Conservation (phyloP, 2,329 filamentous ascomycete species). For the Alternaria viburni region DNA sequence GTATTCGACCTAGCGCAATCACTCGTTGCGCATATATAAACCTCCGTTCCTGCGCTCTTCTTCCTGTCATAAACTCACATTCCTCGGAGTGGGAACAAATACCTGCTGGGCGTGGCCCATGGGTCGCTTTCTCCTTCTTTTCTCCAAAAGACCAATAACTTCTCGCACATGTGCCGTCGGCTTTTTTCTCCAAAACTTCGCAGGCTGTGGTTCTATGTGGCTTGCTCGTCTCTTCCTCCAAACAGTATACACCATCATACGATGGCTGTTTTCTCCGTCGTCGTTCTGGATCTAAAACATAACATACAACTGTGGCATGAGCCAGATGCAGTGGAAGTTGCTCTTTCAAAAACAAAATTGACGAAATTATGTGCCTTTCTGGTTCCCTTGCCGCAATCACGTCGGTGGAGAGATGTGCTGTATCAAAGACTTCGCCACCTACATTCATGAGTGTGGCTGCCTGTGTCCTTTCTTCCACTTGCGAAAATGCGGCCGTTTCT, state of each 20-base stretch:
- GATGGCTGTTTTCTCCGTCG: background rate
- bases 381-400: background rate
- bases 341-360: background rate
- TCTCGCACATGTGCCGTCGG: background rate
- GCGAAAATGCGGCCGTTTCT: background rate
- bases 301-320: rapidly evolving
- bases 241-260: background rate
- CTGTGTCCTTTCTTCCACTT: background rate
- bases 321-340: background rate
- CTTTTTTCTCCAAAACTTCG: background rate
- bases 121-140: background rate
- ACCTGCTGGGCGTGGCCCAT: too few relatives aligned
- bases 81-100: background rate
- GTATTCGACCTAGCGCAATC: background rate
- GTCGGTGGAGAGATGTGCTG: background rate
- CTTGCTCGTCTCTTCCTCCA: background rate
- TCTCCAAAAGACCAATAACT: background rate
- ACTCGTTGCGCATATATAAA: background rate
- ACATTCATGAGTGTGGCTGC: background rate
- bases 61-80: background rate
- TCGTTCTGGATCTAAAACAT: background rate
- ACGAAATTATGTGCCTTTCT: background rate
- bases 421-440: background rate
- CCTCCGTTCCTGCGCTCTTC: background rate
- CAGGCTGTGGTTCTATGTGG: rapidly evolving